Evolutionary conservation across 176 grass and related monocot species (phyloP).

Genomic region (Aegilops sharonensis): DNA sequence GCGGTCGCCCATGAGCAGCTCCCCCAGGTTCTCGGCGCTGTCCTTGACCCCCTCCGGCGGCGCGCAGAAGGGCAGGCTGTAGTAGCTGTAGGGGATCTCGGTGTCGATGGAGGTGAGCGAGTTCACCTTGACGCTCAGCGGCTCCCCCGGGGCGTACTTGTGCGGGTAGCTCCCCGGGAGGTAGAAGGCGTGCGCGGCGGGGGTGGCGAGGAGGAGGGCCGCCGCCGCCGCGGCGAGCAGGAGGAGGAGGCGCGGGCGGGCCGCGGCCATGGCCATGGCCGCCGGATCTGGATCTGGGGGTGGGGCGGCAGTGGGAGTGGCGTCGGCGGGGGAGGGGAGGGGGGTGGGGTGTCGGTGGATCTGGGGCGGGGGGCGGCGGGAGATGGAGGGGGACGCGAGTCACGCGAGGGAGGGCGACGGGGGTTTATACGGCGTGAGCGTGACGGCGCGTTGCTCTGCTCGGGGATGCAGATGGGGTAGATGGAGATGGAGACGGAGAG

Average conservation of each 20-base stretch:
- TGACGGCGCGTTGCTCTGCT: not conserved
- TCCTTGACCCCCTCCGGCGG: slow-evolving; percentile 65
- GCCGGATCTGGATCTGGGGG: slow-evolving; percentile 43
- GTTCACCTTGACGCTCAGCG: slow-evolving; percentile 68
- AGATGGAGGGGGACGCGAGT: not conserved
- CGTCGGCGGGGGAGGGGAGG: not conserved
- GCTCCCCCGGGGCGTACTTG: slow-evolving; percentile 52
- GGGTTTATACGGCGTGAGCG: slow-evolving; percentile 12
- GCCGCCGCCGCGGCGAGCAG: not conserved
- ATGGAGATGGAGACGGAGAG: not conserved
- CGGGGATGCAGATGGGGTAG: not conserved
- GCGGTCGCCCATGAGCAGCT: slow-evolving; percentile 85
- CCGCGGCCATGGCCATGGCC: slow-evolving; percentile 21
- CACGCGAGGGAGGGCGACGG: slow-evolving; percentile 1
- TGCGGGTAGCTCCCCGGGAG: slow-evolving; percentile 80
- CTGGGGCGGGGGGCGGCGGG: not conserved
- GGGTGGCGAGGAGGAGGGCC: not conserved
- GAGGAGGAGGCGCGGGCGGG: slow-evolving; percentile 26
- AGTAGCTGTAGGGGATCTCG: slow-evolving; percentile 76
- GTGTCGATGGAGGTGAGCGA: slow-evolving; percentile 86
- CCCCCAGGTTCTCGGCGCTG: slow-evolving; percentile 81
- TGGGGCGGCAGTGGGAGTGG: not conserved
- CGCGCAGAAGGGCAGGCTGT: slow-evolving; percentile 70
- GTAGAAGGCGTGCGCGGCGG: slow-evolving; percentile 45
- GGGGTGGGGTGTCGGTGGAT: slow-evolving; percentile 12